Conservation (phyloP, 805 yeast species). For the Candida michaelii region DNA sequence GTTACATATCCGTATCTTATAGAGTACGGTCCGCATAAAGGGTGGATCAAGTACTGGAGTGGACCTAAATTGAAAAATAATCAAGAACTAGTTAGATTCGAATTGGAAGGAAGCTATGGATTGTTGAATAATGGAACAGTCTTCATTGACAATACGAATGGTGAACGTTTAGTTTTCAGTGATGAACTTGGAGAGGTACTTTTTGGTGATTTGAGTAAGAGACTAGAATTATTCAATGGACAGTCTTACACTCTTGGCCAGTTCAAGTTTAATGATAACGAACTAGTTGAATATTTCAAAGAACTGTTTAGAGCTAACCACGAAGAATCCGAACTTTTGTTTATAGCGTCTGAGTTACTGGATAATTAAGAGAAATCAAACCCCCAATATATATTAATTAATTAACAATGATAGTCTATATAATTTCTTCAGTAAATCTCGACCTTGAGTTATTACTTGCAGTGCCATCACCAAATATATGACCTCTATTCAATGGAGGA, state of each 20-base stretch:
- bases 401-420: not conserved
- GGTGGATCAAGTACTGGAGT: conserved; percentile 7
- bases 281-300: conserved; percentile 4
- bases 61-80: conserved; percentile 6
- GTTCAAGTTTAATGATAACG: conserved; percentile 1
- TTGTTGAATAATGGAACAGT: conserved; percentile 5
- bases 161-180: not conserved
- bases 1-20: conserved; percentile 4
- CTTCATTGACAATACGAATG: not conserved
- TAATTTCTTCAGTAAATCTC: conserved; percentile 21
- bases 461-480: conserved; percentile 17
- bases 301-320: too few relatives aligned
- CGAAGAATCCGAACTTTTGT: too few relatives aligned
- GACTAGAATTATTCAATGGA: not conserved
- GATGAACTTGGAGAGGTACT: conserved; percentile 1
- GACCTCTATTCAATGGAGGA: conserved; percentile 11
- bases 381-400: conserved; percentile 1
- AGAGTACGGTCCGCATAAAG: conserved; percentile 3
- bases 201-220: not conserved
- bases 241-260: not conserved
- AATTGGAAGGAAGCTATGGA: conserved; percentile 1
- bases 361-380: too few relatives aligned
- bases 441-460: conserved; percentile 21
- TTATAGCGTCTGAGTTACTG: too few relatives aligned
- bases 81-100: conserved; percentile 5